phyloP scores from a whole-genome alignment of 2,329 filamentous ascomycete species.

The Fusarium sp. region DNA sequence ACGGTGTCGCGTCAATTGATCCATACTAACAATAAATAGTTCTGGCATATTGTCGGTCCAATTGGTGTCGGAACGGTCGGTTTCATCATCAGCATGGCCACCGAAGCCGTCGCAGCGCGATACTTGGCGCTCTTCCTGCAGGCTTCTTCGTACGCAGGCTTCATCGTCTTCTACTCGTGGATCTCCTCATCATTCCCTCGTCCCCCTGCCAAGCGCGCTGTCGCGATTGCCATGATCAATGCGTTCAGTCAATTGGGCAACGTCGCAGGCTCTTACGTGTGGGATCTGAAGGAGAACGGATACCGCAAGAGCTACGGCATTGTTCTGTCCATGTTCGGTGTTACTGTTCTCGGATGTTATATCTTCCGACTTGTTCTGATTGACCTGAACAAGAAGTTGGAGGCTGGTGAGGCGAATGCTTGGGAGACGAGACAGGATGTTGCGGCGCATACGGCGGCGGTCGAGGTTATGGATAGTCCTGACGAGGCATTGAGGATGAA shows the following conservation, averaged over 20 bases:
- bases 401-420: conserved; percentile 53
- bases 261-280: conserved; percentile 72
- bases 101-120: conserved; percentile 65
- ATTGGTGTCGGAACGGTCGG: conserved; percentile 65
- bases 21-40: conserved; percentile 50
- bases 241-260: conserved; percentile 69
- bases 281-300: conserved; percentile 69
- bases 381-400: conserved; percentile 61
- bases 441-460: conserved; percentile 54
- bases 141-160: conserved; percentile 67
- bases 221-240: conserved; percentile 71
- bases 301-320: conserved; percentile 74
- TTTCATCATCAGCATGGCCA: conserved; percentile 71
- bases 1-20: not conserved
- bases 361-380: conserved; percentile 60
- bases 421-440: conserved; percentile 55
- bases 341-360: conserved; percentile 66
- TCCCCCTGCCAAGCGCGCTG: conserved; percentile 70
- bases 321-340: conserved; percentile 72
- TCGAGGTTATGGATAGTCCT: conserved; percentile 55
- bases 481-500: conserved; percentile 60
- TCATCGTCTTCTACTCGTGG: conserved; percentile 70
- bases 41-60: conserved; percentile 68
- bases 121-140: conserved; percentile 72
- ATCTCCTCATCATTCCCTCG: conserved; percentile 68